Conservation (phyloP, 495 filamentous ascomycete species). For the Pseudevernia furfuracea region DNA sequence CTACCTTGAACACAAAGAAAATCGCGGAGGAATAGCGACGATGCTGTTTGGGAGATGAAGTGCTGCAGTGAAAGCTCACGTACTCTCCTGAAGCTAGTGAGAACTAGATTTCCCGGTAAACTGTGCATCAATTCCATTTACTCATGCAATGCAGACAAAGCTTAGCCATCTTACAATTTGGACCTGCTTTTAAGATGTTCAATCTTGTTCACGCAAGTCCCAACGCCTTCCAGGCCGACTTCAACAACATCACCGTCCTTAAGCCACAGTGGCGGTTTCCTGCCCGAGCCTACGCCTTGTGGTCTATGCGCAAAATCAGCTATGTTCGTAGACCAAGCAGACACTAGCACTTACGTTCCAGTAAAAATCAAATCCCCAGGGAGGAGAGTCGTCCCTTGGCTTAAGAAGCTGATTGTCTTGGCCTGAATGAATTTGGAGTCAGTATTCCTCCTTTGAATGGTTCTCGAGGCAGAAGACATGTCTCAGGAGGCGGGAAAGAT, state of each 20-base stretch:
- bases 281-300: constrained; percentile 71
- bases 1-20: background rate
- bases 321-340: background rate
- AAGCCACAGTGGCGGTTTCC: constrained; percentile 65
- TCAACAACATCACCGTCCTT: constrained; percentile 75
- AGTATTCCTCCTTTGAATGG: too few species aligned
- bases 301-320: constrained; percentile 41
- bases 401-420: constrained; percentile 68
- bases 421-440: too few species aligned
- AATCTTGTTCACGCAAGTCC: constrained; percentile 64
- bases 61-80: background rate
- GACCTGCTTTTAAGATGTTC: constrained; percentile 27
- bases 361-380: constrained; percentile 82
- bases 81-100: background rate
- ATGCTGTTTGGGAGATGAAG: background rate
- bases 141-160: background rate
- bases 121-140: too few species aligned
- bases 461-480: too few species aligned
- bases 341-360: constrained; percentile 56
- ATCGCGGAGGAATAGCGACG: background rate
- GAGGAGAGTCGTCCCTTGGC: constrained; percentile 66
- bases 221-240: constrained; percentile 63
- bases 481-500: too few species aligned
- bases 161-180: constrained; percentile 8
- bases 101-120: background rate